Percentiles rank a stretch among this genome's conserved stretches.
Conservation (phyloP, 805 yeast genomes). For the Candida cerambycidarum region DNA sequence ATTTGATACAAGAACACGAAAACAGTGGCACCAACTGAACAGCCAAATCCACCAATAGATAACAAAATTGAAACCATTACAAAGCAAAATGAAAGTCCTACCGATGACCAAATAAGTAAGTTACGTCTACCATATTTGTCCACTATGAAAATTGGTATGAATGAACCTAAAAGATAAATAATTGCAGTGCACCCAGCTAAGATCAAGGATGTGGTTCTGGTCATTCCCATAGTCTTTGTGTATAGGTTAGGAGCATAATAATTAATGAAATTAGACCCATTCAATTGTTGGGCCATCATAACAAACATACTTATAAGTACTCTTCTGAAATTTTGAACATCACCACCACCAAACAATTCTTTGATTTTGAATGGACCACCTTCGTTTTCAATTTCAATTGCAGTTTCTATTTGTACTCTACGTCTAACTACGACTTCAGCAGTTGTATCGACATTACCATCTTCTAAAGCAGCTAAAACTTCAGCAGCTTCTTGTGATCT, state of each 20-base stretch:
- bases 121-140: constrained; percentile 46
- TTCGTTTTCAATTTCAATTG: constrained; percentile 41
- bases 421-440: constrained; percentile 35
- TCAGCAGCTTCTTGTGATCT: constrained; percentile 32
- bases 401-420: constrained; percentile 48
- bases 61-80: constrained; percentile 42
- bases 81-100: constrained; percentile 40
- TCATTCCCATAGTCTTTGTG: constrained; percentile 53
- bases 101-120: constrained; percentile 41
- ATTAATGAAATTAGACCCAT: constrained; percentile 88
- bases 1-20: constrained; percentile 44
- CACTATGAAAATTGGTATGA: constrained; percentile 45
- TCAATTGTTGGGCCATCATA: constrained; percentile 85
- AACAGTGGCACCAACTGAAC: constrained; percentile 44
- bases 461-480: constrained; percentile 41
- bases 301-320: constrained; percentile 62
- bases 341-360: constrained; percentile 48
- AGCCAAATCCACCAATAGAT: constrained; percentile 26
- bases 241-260: constrained; percentile 88
- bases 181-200: constrained; percentile 67
- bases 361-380: constrained; percentile 35
- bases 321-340: constrained; percentile 57
- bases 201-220: constrained; percentile 53
- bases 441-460: constrained; percentile 33
- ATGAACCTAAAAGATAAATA: constrained; percentile 49